Evolutionary conservation across 768 basidiomycete species (phyloP).

Genomic region (Filobasidium wieringae): DNA sequence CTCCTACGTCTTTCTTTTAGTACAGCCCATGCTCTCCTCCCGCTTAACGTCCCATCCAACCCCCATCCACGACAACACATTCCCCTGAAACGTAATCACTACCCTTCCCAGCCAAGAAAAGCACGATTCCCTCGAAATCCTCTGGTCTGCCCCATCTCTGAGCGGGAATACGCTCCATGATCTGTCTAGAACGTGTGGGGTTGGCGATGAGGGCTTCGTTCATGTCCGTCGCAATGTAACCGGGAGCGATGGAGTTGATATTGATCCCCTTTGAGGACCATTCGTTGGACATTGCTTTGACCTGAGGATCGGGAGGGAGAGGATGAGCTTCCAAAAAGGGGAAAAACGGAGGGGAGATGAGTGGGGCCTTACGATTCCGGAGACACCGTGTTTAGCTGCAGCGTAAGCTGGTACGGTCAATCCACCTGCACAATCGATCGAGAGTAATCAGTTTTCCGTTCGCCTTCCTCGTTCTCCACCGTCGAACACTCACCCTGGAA

Average conservation of each 20-base stretch:
- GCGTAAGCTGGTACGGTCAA: conserved; percentile 78
- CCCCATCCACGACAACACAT: conserved; percentile 59
- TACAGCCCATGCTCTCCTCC: too few relatives aligned
- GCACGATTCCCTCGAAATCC: conserved; percentile 62
- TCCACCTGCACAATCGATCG: conserved; percentile 47
- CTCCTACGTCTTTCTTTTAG: too few relatives aligned
- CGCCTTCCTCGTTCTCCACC: neutral
- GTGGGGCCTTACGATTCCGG: conserved; percentile 46
- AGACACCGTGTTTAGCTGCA: conserved; percentile 69
- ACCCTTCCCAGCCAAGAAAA: conserved; percentile 58
- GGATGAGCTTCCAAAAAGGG: neutral
- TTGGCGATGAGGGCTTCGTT: conserved; percentile 56
- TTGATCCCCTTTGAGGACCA: conserved; percentile 81
- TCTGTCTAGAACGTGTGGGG: conserved; percentile 56
- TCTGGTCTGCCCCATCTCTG: conserved; percentile 59
- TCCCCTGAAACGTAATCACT: conserved; percentile 65
- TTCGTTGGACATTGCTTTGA: conserved; percentile 80
- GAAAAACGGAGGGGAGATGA: conserved; percentile 50
- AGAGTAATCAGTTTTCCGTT: conserved; percentile 39
- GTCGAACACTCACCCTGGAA: conserved; percentile 37
- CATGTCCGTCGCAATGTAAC: conserved; percentile 79
- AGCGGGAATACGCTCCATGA: conserved; percentile 61
- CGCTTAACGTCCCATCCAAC: conserved; percentile 41
- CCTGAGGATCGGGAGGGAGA: conserved; percentile 2
- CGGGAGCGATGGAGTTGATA: conserved; percentile 78